A percentile compares a stretch with the other conserved stretches of the same genome.
Conservation (phyloP, 768 basidiomycete species). For the Termitomyces sp. region DNA sequence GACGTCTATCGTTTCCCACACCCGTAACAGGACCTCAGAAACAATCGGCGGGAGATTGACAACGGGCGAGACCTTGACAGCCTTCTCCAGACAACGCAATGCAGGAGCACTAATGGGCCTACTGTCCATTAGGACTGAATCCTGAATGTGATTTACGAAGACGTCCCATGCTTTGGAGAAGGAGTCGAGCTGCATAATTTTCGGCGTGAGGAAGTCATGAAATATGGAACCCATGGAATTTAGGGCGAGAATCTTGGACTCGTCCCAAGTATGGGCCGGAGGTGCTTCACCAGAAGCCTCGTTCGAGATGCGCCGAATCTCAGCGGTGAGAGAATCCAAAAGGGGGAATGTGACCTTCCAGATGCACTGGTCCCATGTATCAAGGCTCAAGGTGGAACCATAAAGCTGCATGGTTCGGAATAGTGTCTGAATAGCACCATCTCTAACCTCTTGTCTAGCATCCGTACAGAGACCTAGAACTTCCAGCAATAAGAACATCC, state of each 20-base stretch:
- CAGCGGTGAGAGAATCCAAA: slow-evolving; percentile 61
- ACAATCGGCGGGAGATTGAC: slow-evolving; percentile 42
- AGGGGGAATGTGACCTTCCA: slow-evolving; percentile 90
- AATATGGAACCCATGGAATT: slow-evolving; percentile 84
- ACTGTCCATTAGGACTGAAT: slow-evolving; percentile 65
- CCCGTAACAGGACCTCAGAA: slow-evolving; percentile 48
- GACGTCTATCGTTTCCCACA: slow-evolving; percentile 67
- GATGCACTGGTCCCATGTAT: slow-evolving; percentile 89
- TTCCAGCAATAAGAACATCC: slow-evolving; percentile 89
- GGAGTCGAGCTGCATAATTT: slow-evolving; percentile 68
- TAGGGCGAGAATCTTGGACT: slow-evolving; percentile 82
- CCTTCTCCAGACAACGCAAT: slow-evolving; percentile 78
- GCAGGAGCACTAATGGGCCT: slow-evolving; percentile 78
- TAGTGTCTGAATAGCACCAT: slow-evolving; percentile 92
- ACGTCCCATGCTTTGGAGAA: slow-evolving; percentile 73
- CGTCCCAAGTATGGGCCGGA: slow-evolving; percentile 65
- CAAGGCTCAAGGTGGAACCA: slow-evolving; percentile 75
- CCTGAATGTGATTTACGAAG: slow-evolving; percentile 70
- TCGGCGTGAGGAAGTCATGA: slow-evolving; percentile 69
- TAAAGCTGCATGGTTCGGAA: slow-evolving; percentile 94
- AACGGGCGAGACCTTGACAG: slow-evolving; percentile 55
- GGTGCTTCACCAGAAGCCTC: slow-evolving; percentile 15
- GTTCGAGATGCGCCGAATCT: slow-evolving; percentile 43
- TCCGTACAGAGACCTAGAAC: slow-evolving; percentile 83
- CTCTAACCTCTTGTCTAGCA: slow-evolving; percentile 80